Base-by-base conservation (phyloP, 768 basidiomycete genomes). In the Boletus subparvulus region DNA sequence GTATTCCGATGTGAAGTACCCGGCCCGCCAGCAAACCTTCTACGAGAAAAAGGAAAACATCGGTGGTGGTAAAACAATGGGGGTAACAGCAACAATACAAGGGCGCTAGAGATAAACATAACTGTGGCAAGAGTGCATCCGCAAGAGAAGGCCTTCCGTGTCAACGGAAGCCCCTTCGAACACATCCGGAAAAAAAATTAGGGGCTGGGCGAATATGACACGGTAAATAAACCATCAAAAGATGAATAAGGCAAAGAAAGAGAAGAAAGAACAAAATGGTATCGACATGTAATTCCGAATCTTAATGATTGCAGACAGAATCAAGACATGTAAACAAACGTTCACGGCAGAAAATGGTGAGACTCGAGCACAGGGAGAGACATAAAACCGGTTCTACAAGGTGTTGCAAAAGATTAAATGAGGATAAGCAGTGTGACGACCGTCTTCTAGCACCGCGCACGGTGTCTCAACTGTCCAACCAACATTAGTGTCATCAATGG, bases 251-350 rank as follows among this genome's bases (percentile, higher is more conserved):
- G 19, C 13, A 33, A 50, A 21, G 17, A 17, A 32, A n/a, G 24
- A 6, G 35, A 12, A 13, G n/a, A 37, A 21, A 50, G 10, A 45
- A 43, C 12, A 6, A 49, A 46, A 21, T 43, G 65, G 60, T 66
- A 64, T 69, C 45, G 24, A 56, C 48, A 52, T 48, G 40, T 17
- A 32, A 44, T 58, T 50, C 50, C 37, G 52, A 47, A 60, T 49
- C 48, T 32, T 55, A 36, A 57, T 44, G 35, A 54, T 47, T 26
- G 19, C 32, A 53, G 24, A 42, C 17, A 30, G 42, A 47, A 52
- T 35, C 17, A 45, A n/a, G 26, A 42, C 28, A 43, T 57, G 51
- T 16, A 42, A 17, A 40, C 2, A 42, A 17, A 40, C 2, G 19
- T 24, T 28, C 28, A 24, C 9, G 16, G 45, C 2, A 16, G n/a